A percentile compares a stretch with the other conserved stretches of the same genome.
Evolutionary conservation across 495 filamentous ascomycete species (phyloP).

Genomic region (Elasticomyces elasticus): DNA sequence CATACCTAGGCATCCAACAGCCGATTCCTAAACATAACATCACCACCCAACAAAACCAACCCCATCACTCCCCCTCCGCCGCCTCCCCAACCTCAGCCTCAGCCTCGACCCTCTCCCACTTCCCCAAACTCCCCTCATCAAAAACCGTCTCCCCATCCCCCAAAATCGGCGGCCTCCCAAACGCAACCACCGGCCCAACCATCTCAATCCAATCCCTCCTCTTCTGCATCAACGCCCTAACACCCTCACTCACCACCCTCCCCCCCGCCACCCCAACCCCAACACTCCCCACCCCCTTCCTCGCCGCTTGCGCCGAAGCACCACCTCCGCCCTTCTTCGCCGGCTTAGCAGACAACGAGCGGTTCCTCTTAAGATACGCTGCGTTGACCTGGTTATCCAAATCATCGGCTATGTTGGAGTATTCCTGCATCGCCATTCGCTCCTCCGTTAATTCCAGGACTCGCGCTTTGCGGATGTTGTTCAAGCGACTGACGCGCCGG

Average conservation of each 20-base stretch:
- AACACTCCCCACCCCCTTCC: conserved; percentile 31
- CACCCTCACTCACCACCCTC: conserved; percentile 83
- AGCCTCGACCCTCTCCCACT: conserved; percentile 44
- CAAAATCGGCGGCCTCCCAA: conserved; percentile 53
- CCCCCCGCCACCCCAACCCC: conserved; percentile 45
- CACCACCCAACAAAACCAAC: no score
- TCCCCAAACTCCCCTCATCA: conserved; percentile 44
- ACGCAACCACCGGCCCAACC: conserved; percentile 78
- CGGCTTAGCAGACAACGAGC: conserved; percentile 78
- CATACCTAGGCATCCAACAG: no score
- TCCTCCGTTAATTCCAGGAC: conserved; percentile 79
- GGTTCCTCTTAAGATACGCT: conserved; percentile 91
- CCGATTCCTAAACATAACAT: no score
- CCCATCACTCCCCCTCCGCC: conserved; percentile 39
- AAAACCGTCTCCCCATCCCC: conserved; percentile 52
- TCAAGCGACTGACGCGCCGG: conserved; percentile 67
- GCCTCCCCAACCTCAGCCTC: conserved; percentile 73
- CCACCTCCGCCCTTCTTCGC: conserved; percentile 67
- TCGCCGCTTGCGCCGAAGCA: conserved; percentile 44
- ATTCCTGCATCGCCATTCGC: conserved; percentile 90
- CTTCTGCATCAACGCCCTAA: conserved; percentile 81
- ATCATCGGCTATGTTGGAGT: conserved; percentile 91
- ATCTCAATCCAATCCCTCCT: conserved; percentile 75
- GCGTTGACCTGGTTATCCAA: conserved; percentile 91
- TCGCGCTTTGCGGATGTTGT: conserved; percentile 80